Evolutionary conservation across 202 grass and related monocot genomes (phyloP), one percentile per base, ranked within the genome.

Genomic region (Musa balbisiana): DNA sequence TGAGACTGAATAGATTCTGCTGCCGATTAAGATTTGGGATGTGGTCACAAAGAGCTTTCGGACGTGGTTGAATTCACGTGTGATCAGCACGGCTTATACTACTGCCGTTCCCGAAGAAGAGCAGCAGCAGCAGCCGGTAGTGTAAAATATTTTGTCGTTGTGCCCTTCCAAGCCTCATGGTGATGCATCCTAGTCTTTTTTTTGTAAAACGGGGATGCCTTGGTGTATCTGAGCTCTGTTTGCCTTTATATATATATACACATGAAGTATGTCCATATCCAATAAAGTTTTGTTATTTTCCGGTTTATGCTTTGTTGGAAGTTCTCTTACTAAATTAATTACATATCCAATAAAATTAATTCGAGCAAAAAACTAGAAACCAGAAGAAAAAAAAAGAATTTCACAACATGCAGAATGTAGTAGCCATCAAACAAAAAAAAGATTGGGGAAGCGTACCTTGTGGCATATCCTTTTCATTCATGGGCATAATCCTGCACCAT

Each of bases 131-230:
- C 43, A 51, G 20, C 22, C 13, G 33, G 4, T 43, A 21, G 12
- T 70, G 67, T 70, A 70, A 70, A 21, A 51, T 70, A 70, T 70
- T 21, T 51, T 0, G 33, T 43, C 33, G 33, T 43, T 6, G 33
- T 43, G 33, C 33, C 4, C 29, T 43, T 6, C 33, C 33, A 43
- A 43, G 33, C 33, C 33, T 43, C 33, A 43, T 3, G 33, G 33
- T 49, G 20, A 49, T 70, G 8, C 67, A 51, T 70, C 67, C 67
- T 49, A 51, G 51, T 21, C 67, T 51, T 70, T 70, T 70, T 43
- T 6, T 43, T 43, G 33, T 4, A 51, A 70, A 70, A 70, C 50
- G 2, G 49, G 29, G 67, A n/a, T 43, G 43, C 33, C 33, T 51
- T 51, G 67, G 16, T 51, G 49, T 20, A 70, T 21, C 16, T 9